These are phyloP conservation scores for Podosphaera aphanis DNA, from an alignment of 2,329 filamentous ascomycete genomes.

Conservation along the genomic window DNA sequence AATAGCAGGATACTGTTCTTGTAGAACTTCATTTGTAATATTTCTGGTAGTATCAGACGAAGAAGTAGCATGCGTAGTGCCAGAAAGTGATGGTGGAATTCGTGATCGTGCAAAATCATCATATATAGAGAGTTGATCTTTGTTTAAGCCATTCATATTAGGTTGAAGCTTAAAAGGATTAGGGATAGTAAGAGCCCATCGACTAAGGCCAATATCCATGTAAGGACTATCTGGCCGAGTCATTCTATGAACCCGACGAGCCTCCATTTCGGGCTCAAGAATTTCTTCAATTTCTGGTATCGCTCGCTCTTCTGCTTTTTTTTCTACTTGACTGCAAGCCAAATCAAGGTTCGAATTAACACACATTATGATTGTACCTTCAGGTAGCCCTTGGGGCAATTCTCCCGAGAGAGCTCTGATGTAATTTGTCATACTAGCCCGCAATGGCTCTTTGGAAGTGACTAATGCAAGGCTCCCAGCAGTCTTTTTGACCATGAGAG, in stretches of 20 bases:
- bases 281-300: slow-evolving; percentile 88
- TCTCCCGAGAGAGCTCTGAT: slow-evolving; percentile 48
- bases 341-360: slow-evolving; percentile 93
- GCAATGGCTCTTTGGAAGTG: slow-evolving; percentile 91
- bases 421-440: slow-evolving; percentile 94
- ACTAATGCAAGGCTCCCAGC: slow-evolving; percentile 85
- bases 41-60: slow-evolving; percentile 36
- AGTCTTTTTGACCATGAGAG: slow-evolving; percentile 85
- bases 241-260: slow-evolving; percentile 50
- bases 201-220: slow-evolving; percentile 56
- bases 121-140: slow-evolving; percentile 85
- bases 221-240: slow-evolving; percentile 65
- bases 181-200: slow-evolving; percentile 84
- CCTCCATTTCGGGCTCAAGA: slow-evolving; percentile 58
- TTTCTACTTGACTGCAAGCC: slow-evolving; percentile 82
- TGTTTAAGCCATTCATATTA: slow-evolving; percentile 48
- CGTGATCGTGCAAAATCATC: slow-evolving; percentile 81
- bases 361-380: slow-evolving; percentile 93
- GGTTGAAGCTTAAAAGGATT: slow-evolving; percentile 77
- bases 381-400: slow-evolving; percentile 60
- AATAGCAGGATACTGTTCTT: slow-evolving; percentile 35
- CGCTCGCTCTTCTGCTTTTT: slow-evolving; percentile 81
- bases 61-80: slow-evolving; percentile 31
- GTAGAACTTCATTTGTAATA: slow-evolving; percentile 38
- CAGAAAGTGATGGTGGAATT: slow-evolving; percentile 28